phyloP scores from a whole-genome alignment of 345 rosid species.

The Combretum micranthum region DNA sequence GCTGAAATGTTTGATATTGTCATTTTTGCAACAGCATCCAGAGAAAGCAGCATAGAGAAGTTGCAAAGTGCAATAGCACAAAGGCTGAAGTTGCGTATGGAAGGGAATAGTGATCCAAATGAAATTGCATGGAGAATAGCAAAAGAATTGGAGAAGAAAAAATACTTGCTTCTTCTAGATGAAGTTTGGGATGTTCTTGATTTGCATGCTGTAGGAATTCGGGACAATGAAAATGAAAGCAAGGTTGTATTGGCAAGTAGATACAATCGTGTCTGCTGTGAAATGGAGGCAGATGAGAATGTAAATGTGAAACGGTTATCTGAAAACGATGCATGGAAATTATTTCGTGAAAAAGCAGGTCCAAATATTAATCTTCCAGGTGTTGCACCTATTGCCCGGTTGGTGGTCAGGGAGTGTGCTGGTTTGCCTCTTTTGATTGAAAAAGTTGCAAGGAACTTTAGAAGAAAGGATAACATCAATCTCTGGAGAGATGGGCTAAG shows the following conservation, averaged over 20 bases:
- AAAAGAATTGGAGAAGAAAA: constrained; percentile 14
- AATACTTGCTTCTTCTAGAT: constrained; percentile 28
- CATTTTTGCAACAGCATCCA: constrained; percentile 15
- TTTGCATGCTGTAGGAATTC: constrained; percentile 15
- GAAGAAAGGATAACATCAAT: constrained; percentile 6
- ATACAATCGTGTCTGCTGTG: constrained; percentile 5
- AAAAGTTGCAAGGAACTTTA: constrained; percentile 20
- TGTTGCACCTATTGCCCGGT: constrained; percentile 8
- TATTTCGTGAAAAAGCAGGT: constrained; percentile 19
- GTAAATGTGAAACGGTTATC: constrained; percentile 13
- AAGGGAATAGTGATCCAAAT: not conserved
- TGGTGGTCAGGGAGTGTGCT: constrained; percentile 17
- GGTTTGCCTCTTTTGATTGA: constrained; percentile 21
- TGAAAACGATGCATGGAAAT: constrained; percentile 13
- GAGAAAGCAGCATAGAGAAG: constrained; percentile 11
- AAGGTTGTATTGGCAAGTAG: constrained; percentile 25
- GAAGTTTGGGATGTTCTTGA: constrained; percentile 18
- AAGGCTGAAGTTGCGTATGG: constrained; percentile 11
- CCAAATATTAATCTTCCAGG: constrained; percentile 1
- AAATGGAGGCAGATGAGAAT: constrained; percentile 14
- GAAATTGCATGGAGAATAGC: constrained; percentile 19
- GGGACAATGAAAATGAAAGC: constrained; percentile 10
- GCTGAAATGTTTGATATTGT: constrained; percentile 24
- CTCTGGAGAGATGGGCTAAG: constrained; percentile 17
- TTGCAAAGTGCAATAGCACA: constrained; percentile 17